phyloP scores from a whole-genome alignment of 441 rosid species.

The Erodium trifolium region DNA sequence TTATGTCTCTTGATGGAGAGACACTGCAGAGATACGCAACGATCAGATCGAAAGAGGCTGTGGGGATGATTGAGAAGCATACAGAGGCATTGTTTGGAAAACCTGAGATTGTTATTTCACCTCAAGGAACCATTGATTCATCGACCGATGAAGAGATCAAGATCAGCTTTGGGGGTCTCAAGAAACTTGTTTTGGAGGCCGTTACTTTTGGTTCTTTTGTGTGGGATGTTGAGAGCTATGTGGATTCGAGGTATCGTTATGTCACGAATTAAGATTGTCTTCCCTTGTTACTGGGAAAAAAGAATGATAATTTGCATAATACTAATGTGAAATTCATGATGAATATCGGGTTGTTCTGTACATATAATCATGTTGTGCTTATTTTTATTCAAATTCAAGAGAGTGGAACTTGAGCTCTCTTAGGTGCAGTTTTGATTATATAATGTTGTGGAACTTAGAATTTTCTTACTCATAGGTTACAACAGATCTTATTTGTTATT shows the following conservation, averaged over 20 bases:
- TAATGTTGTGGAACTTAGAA: too few species aligned
- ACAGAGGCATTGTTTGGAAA: constrained; percentile 88
- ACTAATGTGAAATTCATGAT: neutral
- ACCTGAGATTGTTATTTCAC: constrained; percentile 66
- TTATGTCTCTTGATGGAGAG: constrained; percentile 86
- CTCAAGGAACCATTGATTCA: constrained; percentile 64
- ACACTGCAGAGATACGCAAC: constrained; percentile 84
- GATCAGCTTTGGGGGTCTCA: constrained; percentile 79
- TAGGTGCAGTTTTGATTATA: neutral
- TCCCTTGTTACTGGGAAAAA: neutral
- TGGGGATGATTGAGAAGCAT: constrained; percentile 81
- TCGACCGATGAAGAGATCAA: constrained; percentile 62
- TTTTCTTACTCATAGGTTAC: too few species aligned
- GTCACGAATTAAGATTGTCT: constrained; percentile 40
- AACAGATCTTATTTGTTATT: neutral
- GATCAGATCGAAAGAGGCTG: constrained; percentile 82
- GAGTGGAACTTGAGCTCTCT: neutral
- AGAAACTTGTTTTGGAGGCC: constrained; percentile 85
- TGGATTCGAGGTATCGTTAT: constrained; percentile 80
- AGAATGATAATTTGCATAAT: neutral
- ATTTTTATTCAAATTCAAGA: neutral
- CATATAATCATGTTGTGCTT: neutral
- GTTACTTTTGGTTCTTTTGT: constrained; percentile 91
- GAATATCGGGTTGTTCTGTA: neutral
- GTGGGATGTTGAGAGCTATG: constrained; percentile 88